Evolutionary conservation across 2,329 filamentous ascomycete genomes (phyloP), one percentile per base, ranked within the genome.

Genomic region (Colletotrichum zoysiae): DNA sequence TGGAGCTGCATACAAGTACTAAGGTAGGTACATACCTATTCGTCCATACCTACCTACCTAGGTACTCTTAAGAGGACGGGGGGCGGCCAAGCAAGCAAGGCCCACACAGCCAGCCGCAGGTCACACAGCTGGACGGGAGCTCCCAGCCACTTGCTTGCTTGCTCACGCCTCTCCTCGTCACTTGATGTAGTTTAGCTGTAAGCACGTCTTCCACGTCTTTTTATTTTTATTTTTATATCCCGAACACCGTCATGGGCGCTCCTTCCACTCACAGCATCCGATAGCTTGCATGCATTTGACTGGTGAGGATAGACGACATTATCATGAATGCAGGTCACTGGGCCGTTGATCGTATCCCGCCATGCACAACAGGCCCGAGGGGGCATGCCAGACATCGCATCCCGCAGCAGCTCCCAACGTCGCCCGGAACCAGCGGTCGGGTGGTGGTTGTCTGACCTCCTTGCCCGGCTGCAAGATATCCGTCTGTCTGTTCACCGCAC

Each of bases 271-370:
- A 30, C 60, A 63, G 35, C 48, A 42, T 33, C 38, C 60, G 35
- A 42, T 30, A 53, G 11, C 48, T 42, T 42, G 33, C 35, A 26
- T 40, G 23, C n/a, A 18, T 35, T 38, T 20, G 46, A 26, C 35
- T 18, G 12, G 38, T 20, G 14, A 53, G 44, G 11, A 33, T 8
- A 26, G 48, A 53, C 20, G 20, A 63, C 33, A n/a, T 23, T 35
- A 30, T 16, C n/a, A 33, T 53, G 46, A 33, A 38, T 48, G 33
- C 18, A 42, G 38, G 60, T 62, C 35, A n/a, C 12, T 62, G n/a
- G 60, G 60, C 46, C 59, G 48, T 44, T 55, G 14, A 48, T 55
- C 60, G n/a, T 40, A 23, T 63, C 38, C 23, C 60, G 35, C 11
- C 30, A 18, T 20, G 50, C 23, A 33, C 14, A 55, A 33, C 14